Percentiles rank a stretch among this genome's conserved stretches.
phyloP scores from a whole-genome alignment of 129 eudicot genomes.

The Lactuca saligna region DNA sequence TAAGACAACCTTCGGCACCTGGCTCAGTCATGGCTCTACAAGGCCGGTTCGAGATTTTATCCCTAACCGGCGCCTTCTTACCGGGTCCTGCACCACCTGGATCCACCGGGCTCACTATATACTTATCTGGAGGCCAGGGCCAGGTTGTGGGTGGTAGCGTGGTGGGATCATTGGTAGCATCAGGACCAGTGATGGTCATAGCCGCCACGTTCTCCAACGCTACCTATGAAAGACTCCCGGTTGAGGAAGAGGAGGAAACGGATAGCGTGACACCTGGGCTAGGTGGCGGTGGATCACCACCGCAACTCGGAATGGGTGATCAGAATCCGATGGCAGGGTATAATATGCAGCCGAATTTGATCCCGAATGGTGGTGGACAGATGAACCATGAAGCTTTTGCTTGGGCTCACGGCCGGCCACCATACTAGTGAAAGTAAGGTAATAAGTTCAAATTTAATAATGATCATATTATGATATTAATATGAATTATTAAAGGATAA shows the following conservation, averaged over 20 bases:
- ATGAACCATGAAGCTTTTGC: conserved; percentile 57
- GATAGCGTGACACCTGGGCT: conserved; percentile 36
- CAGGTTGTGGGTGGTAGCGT: conserved; percentile 63
- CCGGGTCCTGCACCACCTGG: conserved; percentile 63
- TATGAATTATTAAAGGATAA: conserved; percentile 18
- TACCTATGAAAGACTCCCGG: conserved; percentile 47
- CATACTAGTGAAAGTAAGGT: conserved; percentile 39
- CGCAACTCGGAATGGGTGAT: conserved; percentile 35
- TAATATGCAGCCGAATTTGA: conserved; percentile 42
- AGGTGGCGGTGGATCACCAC: conserved; percentile 37
- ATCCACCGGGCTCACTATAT: conserved; percentile 50
- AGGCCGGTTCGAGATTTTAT: conserved; percentile 53
- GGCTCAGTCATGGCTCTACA: conserved; percentile 49
- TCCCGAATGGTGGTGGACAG: conserved; percentile 51
- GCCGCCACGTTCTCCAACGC: conserved; percentile 61
- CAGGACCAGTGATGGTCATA: conserved; percentile 58
- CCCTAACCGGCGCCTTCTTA: conserved; percentile 46
- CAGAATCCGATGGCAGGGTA: conserved; percentile 29
- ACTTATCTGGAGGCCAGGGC: conserved; percentile 54
- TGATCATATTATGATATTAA: not conserved
- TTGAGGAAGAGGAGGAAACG: conserved; percentile 51
- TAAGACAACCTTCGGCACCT: conserved; percentile 48
- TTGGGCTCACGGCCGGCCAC: conserved; percentile 59
- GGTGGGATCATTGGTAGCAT: conserved; percentile 46
- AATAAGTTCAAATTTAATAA: conserved; percentile 11